These are phyloP conservation scores for Solanum dulcamara DNA, from an alignment of 257 asterid species.

Conservation along the genomic window DNA sequence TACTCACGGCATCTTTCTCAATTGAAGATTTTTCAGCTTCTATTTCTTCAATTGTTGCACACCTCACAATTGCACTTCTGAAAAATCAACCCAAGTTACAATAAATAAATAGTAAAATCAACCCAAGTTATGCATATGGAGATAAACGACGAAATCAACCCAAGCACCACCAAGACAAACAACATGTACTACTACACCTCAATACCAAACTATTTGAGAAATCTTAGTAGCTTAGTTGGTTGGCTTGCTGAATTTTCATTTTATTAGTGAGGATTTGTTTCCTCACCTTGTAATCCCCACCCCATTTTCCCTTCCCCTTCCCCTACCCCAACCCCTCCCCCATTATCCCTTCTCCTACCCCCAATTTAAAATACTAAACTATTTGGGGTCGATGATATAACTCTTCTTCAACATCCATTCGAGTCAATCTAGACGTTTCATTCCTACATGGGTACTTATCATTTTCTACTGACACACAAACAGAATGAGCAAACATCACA, in stretches of 20 bases:
- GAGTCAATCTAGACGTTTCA: background rate
- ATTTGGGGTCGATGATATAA: background rate
- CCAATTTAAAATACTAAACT: background rate
- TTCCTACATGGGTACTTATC: background rate
- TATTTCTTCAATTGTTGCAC: conserved; percentile 86
- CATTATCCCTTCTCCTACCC: background rate
- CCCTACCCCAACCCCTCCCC: background rate
- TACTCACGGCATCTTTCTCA: conserved; percentile 68
- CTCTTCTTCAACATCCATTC: background rate
- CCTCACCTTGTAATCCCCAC: background rate
- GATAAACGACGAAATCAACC: background rate
- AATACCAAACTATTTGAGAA: background rate
- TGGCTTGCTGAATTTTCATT: background rate
- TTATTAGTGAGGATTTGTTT: background rate
- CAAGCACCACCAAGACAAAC: background rate
- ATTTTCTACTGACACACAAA: background rate
- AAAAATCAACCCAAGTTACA: background rate
- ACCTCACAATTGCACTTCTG: conserved; percentile 52
- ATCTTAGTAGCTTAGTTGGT: background rate
- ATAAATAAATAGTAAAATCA: background rate
- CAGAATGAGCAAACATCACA: background rate
- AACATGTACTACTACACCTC: background rate
- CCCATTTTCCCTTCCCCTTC: background rate
- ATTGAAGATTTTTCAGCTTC: conserved; percentile 77
- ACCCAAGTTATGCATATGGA: background rate